These are phyloP conservation scores for Botryococcus braunii DNA, from an alignment of 163 green algal species.

Conservation along the genomic window DNA sequence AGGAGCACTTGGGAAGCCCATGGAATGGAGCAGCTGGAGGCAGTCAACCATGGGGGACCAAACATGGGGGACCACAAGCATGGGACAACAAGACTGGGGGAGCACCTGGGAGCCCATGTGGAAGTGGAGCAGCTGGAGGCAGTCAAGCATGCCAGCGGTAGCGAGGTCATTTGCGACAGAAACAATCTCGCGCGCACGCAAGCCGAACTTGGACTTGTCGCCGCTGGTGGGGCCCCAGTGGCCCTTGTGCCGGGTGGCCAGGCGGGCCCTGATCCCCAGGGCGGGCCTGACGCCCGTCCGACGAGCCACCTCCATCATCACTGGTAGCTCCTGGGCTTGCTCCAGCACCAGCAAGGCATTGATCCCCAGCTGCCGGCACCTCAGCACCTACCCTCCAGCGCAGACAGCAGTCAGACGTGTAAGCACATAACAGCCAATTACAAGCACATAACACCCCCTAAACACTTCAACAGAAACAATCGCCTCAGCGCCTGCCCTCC, in stretches of 20 bases:
- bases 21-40: too few relatives aligned
- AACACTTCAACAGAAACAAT: too few relatives aligned
- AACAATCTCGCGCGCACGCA: constrained; percentile 45
- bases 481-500: too few relatives aligned
- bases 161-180: constrained; percentile 36
- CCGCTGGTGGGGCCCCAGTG: constrained; percentile 60
- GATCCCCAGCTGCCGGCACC: constrained; percentile 40
- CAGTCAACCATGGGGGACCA: too few relatives aligned
- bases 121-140: constrained; percentile 63
- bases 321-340: constrained; percentile 38
- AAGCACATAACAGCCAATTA: too few relatives aligned
- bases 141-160: constrained; percentile 40
- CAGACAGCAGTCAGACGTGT: not conserved
- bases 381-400: constrained; percentile 23
- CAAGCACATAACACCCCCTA: too few relatives aligned
- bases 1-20: too few relatives aligned
- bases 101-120: constrained; percentile 55
- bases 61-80: too few relatives aligned
- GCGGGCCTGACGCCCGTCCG: constrained; percentile 29
- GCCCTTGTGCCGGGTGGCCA: constrained; percentile 44
- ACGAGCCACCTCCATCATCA: constrained; percentile 19
- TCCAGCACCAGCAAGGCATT: constrained; percentile 58
- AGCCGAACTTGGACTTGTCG: constrained; percentile 53
- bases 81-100: too few relatives aligned
- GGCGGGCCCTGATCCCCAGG: constrained; percentile 51